Conservation (phyloP, 2,329 filamentous ascomycete genomes). For the Penicillium olsonii region DNA sequence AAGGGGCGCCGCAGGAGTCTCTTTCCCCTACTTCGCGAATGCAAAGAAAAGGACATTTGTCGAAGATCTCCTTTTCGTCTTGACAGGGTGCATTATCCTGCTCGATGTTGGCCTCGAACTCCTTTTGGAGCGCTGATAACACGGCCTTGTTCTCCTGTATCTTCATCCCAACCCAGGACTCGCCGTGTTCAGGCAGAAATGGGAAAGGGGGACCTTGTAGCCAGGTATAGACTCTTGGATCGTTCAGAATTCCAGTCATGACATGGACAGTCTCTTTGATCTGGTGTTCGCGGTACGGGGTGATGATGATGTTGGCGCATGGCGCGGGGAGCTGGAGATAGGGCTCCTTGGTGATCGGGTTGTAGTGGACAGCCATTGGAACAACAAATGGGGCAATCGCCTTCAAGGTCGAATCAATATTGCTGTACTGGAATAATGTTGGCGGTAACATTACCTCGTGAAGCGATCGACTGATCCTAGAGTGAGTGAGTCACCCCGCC, state of each 20-base stretch:
- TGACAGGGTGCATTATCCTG: not conserved
- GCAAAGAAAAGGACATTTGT: slow-evolving; percentile 24
- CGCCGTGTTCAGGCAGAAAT: slow-evolving; percentile 22
- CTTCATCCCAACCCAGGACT: slow-evolving; percentile 13
- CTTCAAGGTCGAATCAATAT: too few species aligned
- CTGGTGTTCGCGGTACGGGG: slow-evolving; percentile 21
- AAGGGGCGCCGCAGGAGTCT: slow-evolving; percentile 5
- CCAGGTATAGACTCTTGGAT: slow-evolving; percentile 23
- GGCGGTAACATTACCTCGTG: too few species aligned
- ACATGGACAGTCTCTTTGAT: slow-evolving; percentile 13
- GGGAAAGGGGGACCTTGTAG: slow-evolving; percentile 30
- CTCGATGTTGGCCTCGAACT: slow-evolving; percentile 1
- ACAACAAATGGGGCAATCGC: too few species aligned
- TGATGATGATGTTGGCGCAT: slow-evolving; percentile 28
- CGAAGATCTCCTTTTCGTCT: slow-evolving; percentile 5
- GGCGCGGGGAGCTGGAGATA: slow-evolving; percentile 29
- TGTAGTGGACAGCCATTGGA: slow-evolving; percentile 22
- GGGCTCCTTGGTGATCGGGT: slow-evolving; percentile 21
- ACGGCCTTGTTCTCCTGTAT: slow-evolving; percentile 1
- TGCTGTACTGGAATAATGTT: too few species aligned
- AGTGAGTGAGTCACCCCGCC: too few species aligned
- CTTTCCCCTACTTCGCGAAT: slow-evolving; percentile 19
- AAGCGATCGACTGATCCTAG: too few species aligned
- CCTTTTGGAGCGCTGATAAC: not conserved
- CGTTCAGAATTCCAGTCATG: slow-evolving; percentile 23